Evolutionary conservation across 371 early-diverging fungal genomes (phyloP), one percentile per base, ranked within the genome.

Genomic region (Zopfochytrium polystomum): DNA sequence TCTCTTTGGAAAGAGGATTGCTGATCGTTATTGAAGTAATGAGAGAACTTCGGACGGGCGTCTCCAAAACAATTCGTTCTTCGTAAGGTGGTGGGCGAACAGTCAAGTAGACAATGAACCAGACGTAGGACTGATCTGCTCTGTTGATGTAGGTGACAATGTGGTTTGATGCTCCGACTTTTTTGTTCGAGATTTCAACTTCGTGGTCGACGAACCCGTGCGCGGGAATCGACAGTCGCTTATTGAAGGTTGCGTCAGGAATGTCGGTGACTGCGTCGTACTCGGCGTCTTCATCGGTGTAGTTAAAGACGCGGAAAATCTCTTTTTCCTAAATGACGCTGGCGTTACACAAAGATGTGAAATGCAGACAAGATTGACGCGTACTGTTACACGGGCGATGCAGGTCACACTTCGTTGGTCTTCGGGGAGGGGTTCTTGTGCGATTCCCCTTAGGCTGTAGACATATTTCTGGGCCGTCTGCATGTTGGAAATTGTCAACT

Each of bases 241-340:
- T 26, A 5, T 52, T 43, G 11, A 59, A 61, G n/a, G 33, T 26
- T 2, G 55, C 33, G 55, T 58, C 35, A 3, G 76, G 76, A 18
- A 74, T 29, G 49, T 79, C 74, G 2, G 74, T 75, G 13, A 71
- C 45, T n/a, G 76, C 72, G 33, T 74, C 76, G 54, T 59, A 76
- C 13, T 73, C 67, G n/a, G 59, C 56, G 55, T 72, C 71, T 1
- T 50, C 27, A 5, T 74, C 76, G 2, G 68, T 48, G 31, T 57
- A 38, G 58, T 79, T 79, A 9, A 27, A 51, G 13, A 79, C 65
- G 15, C 18, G 26, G 46, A 78, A 68, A 7, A 31, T 49, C 52
- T 71, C 58, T 1, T 33, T 11, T 11, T 67, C 54, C 68, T 65
- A 29, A 9, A 35, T 15, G 15, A 26, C 42, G 42, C n/a, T 38